Evolutionary conservation across 148 eudicot species (phyloP).

Genomic region (Camellia japonica): DNA sequence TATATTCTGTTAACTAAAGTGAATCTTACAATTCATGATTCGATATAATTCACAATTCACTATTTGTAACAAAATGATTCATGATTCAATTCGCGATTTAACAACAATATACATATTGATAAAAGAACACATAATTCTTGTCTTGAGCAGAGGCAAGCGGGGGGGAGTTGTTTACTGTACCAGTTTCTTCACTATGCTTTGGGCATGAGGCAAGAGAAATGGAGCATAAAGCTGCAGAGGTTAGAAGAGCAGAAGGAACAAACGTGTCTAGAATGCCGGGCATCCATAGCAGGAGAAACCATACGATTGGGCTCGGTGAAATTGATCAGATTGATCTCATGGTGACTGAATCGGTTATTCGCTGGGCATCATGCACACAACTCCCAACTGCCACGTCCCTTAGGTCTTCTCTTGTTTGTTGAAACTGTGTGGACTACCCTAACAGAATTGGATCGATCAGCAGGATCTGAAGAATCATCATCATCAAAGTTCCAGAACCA

Average conservation of each 20-base stretch:
- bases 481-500: neutral
- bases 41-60: too few species aligned
- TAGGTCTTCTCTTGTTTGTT: slow-evolving; percentile 79
- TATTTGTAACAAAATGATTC: too few species aligned
- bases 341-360: slow-evolving; percentile 71
- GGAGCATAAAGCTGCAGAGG: slow-evolving; percentile 31
- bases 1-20: too few species aligned
- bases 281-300: slow-evolving; percentile 77
- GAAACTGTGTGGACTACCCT: slow-evolving; percentile 15
- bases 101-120: neutral
- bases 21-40: too few species aligned
- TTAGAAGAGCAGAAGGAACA: slow-evolving; percentile 42
- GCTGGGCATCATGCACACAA: slow-evolving; percentile 92
- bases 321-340: slow-evolving; percentile 62
- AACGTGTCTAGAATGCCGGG: slow-evolving; percentile 36
- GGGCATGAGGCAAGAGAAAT: slow-evolving; percentile 22
- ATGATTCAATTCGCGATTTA: too few species aligned
- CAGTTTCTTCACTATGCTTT: slow-evolving; percentile 27
- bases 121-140: neutral
- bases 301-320: slow-evolving; percentile 86
- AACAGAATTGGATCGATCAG: neutral
- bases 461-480: neutral
- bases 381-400: slow-evolving; percentile 67
- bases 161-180: slow-evolving; percentile 23
- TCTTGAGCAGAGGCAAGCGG: slow-evolving; percentile 5